Conservation (phyloP, 768 basidiomycete species). For the Porpolomopsis calyptriformis region DNA sequence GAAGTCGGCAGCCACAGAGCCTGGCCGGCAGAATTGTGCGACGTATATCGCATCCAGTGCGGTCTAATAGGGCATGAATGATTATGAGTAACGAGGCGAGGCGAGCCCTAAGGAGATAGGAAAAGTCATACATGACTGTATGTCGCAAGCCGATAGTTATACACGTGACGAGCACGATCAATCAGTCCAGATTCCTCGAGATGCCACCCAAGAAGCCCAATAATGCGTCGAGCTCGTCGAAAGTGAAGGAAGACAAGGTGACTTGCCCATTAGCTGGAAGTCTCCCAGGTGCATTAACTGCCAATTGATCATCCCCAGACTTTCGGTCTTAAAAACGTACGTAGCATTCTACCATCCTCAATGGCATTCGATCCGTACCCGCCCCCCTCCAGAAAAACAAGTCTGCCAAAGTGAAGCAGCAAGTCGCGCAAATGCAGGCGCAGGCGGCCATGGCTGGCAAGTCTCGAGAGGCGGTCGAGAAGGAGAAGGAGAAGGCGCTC, state of each 20-base stretch:
- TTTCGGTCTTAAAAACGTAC: slow-evolving; percentile 81
- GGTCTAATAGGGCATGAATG: too few species aligned
- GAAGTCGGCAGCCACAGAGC: slow-evolving; percentile 5
- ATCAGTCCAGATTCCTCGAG: neutral
- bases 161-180: too few species aligned
- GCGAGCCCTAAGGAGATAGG: too few species aligned
- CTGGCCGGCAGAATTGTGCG: too few species aligned
- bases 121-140: too few species aligned
- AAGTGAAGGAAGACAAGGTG: slow-evolving; percentile 79
- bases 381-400: slow-evolving; percentile 69
- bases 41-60: too few species aligned
- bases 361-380: slow-evolving; percentile 3
- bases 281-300: slow-evolving; percentile 19
- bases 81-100: too few species aligned
- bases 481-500: slow-evolving; percentile 76
- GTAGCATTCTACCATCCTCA: slow-evolving; percentile 15
- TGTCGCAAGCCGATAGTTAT: too few species aligned
- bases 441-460: slow-evolving; percentile 70
- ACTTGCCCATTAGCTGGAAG: slow-evolving; percentile 11
- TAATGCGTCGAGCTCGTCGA: slow-evolving; percentile 39
- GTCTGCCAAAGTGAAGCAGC: slow-evolving; percentile 83
- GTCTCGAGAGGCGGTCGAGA: slow-evolving; percentile 66
- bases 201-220: slow-evolving; percentile 80
- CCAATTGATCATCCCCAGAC: slow-evolving; percentile 40
- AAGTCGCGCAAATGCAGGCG: slow-evolving; percentile 70